Base-by-base conservation (phyloP, 2,329 filamentous ascomycete genomes). In the Trichoderma sp. region DNA sequence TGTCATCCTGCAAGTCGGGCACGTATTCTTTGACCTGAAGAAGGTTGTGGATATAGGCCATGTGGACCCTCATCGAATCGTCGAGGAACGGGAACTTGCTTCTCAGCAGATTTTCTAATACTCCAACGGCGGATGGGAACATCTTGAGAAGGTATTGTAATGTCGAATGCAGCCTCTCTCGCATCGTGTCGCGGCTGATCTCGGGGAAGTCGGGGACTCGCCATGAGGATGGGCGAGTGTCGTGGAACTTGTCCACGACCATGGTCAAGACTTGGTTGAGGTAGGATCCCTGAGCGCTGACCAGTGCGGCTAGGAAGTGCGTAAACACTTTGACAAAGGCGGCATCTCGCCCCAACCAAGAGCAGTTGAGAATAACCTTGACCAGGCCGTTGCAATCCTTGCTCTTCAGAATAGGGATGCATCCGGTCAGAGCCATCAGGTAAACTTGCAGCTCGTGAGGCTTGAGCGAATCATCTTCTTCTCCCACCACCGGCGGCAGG, bases 41-140 rank as follows among this genome's bases (percentile, higher is more conserved):
- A 11, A 98, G 86, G 81, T 98, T 98, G 80, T 93, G 89, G 75
- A 98, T 93, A 81, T 97, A 99, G n/a, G 92, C 91, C 79, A 96
- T 90, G 82, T 98, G 95, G n/a, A 91, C 88, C 78, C 92, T 92
- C 77, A 93, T 93, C 4, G 92, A 91, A 71, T 97, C 94, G 77
- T 92, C 92, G 67, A 93, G 89, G 76, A 91, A 94, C 1, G 95
- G 95, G 76, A 97, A 97, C 59, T 92, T 92, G 67, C 87, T 84
- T 66, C 89, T 85, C 53, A 97, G 84, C 66, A 95, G 86, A 41
- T 90, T 89, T 50, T 93, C 90, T 35, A 98, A 86, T 2, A 93
- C 89, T 45, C 91, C 88, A 77, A 92, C 92, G 5, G 94, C 93
- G 38, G 95, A 93, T 3, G 97, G 95, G 74, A 97, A 93, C 75